Evolutionary conservation across 495 filamentous ascomycete genomes (phyloP), one percentile per base, ranked within the genome.

Genomic region (Cercophora samala): DNA sequence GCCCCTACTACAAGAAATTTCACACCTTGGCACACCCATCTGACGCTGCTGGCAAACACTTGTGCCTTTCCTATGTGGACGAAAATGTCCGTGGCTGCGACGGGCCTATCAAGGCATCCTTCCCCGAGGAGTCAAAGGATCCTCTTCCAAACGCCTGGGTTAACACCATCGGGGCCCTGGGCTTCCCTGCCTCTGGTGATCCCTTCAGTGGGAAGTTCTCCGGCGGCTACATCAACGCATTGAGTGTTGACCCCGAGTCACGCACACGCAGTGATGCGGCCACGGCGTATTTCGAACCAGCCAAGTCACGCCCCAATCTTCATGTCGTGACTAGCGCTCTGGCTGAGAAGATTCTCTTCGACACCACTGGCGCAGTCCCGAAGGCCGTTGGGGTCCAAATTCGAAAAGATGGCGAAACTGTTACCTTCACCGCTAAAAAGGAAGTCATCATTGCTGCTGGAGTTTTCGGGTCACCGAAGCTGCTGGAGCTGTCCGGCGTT

Each of bases 1-100:
- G 55, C 22, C 32, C 29, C n/a, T 67, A 63, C 29, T 63, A 58
- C 26, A 67, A 67, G 21, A 63, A 32, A 18, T 63, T 59, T 23
- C 56, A 59, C 22, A 59, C 56, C 6, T 22, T 59, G 4, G 56
- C 24, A 59, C 18, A 15, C 56, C 19, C 56, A 21, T 59, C 56
- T 6, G 24, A 15, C 56, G 6, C 19, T 17, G 56, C 56, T 17
- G 15, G 19, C 56, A 22, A 59, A 15, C 56, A 59, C 56, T n/a
- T 59, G 17, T n/a, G 56, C 15, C 56, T 59, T 24, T 59, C 19
- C 18, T 59, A 59, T 26, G 56, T 59, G 13, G 56, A 19, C 15
- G 56, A 59, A 59, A 59, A 5, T n/a, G 15, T 59, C 22, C 56
- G 23, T 59, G 56, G 19, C 22, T 17, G 24, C 15, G 56, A 59